phyloP scores from a whole-genome alignment of 139 green algal species.

The Dunaliella sp. region DNA sequence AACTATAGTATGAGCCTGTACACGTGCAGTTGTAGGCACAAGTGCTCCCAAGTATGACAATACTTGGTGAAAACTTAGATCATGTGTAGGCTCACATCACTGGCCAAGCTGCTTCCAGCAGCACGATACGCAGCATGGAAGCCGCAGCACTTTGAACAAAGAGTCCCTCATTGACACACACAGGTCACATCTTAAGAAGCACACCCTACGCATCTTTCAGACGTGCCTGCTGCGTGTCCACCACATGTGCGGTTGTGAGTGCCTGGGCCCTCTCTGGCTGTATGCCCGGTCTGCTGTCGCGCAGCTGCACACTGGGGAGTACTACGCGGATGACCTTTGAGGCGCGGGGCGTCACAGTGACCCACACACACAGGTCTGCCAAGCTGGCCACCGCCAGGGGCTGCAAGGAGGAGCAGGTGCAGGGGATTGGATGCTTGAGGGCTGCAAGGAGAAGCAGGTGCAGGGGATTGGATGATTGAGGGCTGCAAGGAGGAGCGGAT shows the following conservation, averaged over 20 bases:
- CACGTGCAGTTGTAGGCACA: too few relatives aligned
- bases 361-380: conserved; percentile 56
- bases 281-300: conserved; percentile 65
- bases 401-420: not conserved
- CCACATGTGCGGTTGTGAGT: conserved; percentile 55
- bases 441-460: not conserved
- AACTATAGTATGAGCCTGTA: too few relatives aligned
- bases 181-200: too few relatives aligned
- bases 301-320: conserved; percentile 53
- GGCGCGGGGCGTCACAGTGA: conserved; percentile 29
- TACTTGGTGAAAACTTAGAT: too few relatives aligned
- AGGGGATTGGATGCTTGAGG: not conserved
- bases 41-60: too few relatives aligned
- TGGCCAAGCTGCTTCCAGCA: too few relatives aligned
- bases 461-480: not conserved
- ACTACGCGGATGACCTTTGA: conserved; percentile 58
- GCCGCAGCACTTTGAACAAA: too few relatives aligned
- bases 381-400: conserved; percentile 26
- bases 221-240: not conserved
- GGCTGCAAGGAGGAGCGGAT: not conserved
- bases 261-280: conserved; percentile 59
- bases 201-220: too few relatives aligned
- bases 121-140: too few relatives aligned
- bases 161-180: too few relatives aligned
- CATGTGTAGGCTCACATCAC: too few relatives aligned